These are phyloP conservation scores for Chamaecrista fasciculata DNA, from an alignment of 306 rosid genomes.

Conservation along the genomic window DNA sequence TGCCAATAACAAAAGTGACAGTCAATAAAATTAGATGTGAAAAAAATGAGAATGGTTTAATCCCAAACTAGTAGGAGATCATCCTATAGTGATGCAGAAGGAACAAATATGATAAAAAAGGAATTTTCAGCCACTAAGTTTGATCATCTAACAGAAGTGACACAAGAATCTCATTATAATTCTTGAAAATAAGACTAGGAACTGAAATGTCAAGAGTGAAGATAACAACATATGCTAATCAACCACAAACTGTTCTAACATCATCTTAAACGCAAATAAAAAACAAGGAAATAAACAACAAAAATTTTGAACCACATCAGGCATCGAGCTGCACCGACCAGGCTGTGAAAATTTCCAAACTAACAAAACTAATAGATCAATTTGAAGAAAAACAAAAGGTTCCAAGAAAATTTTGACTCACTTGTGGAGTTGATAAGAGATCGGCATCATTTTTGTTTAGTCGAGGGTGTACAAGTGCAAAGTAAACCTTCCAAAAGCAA, in stretches of 20 bases:
- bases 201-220: neutral
- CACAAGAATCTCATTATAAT: neutral
- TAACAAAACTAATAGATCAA: neutral
- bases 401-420: constrained; percentile 36
- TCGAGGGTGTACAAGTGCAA: constrained; percentile 71
- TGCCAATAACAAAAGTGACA: neutral
- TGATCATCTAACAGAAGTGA: neutral
- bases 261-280: neutral
- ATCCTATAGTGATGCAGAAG: neutral
- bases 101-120: neutral
- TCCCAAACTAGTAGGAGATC: neutral
- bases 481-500: constrained; percentile 78
- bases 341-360: neutral
- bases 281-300: neutral
- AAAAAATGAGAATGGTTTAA: neutral
- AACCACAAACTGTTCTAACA: neutral
- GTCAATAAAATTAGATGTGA: neutral
- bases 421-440: constrained; percentile 68
- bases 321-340: neutral
- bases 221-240: neutral
- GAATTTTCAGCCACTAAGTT: neutral
- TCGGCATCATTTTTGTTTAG: constrained; percentile 58
- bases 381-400: neutral
- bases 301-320: neutral
- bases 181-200: neutral